Base-by-base conservation (phyloP, 2,329 filamentous ascomycete genomes). In the Chaetomiaceae sp. region DNA sequence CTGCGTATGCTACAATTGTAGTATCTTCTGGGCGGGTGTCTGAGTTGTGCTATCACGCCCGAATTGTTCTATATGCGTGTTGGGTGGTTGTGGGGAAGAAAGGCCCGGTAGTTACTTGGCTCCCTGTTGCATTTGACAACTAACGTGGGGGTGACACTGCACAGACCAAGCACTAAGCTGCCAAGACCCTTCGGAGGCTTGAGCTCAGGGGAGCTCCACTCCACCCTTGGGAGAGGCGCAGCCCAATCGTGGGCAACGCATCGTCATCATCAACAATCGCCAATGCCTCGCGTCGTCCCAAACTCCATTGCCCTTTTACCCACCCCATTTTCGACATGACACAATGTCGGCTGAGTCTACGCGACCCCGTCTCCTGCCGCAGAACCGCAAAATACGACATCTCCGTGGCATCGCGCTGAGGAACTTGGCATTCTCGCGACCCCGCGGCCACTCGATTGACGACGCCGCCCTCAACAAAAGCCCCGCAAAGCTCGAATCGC, bases 341-440 rank as follows among this genome's bases (percentile, higher is more conserved):
- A 62, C 60, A 43, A 67, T 66, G 65, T 65, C 67, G 29, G 47
- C 63, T 27, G 62, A 68, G 49, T 53, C 61, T 11, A 59, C 62
- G 16, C 72, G 75, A 36, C 78, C 80, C 36, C 73, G 78, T 37
- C 73, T 86, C 57, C 71, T 84, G 27, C 73, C 81, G 16, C 80
- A 94, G 78, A 96, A 96, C 69, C 88, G 90, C 67, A 90, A 87
- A 68, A 77, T 97, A 48, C 85, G 92, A 50, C 91, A 96, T 74
- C 79, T 96, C 4, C 85, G 89, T 63, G 90, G 89, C 61, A 82
- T 97, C 62, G 92, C 88, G 51, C 74, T 96, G 47, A 89, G 92
- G 53, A 96, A 96, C 69, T 76, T 96, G 38, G 84, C 83, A 57
- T 84, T 96, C 60, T 75, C 75, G 21, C 75, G 74, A 58, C 73